Evolutionary conservation across 1,284 basidiomycete genomes (phyloP), one percentile per base, ranked within the genome.

Genomic region (Lignosus rhinocerotis): DNA sequence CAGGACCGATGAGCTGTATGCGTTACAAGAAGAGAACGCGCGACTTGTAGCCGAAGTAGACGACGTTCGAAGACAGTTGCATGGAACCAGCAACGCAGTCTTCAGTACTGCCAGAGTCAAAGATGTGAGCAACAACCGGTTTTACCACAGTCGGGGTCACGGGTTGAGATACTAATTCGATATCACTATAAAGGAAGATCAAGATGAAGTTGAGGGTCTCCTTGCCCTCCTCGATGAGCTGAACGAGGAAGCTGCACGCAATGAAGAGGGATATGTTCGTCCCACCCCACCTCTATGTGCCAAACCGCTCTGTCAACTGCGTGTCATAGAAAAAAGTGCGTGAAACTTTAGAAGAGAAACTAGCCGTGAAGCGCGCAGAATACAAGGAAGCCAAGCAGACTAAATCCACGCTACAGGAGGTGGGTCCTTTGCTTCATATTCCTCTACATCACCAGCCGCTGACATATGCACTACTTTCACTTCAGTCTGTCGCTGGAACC

Each of bases 11-110:
- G 21, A 43, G 17, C 11, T 49, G 9, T 46, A 53, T 25, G 46
- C 36, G 2, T 30, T 63, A 17, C 61, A 58, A 38, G 47, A 60
- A 47, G 56, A 63, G 45, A 63, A 63, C 17, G 25, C 33, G 5
- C 55, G 16, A n/a, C 25, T 63, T 21, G 48, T 31, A 32, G 16
- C 16, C 3, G 46, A 60, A 31, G 31, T 60, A 10, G 50, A 55
- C 4, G 25, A 42, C 30, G 32, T 48, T 41, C 48, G n/a, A 33
- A 31, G 50, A 30, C 38, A 12, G 33, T 32, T 43, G 31, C n/a
- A 38, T 14, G 8, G 12, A 3, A 25, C 1, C 16, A 32, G 41
- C 4, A 17, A 43, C 11, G 10, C 14, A 34, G 30, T 21, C 25
- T 25, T 25, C 25, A 25, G 25, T 25, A 25, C 25, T 25, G 25